Evolutionary conservation across 352 stramenopile species (phyloP), one percentile per base, ranked within the genome.

Genomic region (Phytophthora parvispora): DNA sequence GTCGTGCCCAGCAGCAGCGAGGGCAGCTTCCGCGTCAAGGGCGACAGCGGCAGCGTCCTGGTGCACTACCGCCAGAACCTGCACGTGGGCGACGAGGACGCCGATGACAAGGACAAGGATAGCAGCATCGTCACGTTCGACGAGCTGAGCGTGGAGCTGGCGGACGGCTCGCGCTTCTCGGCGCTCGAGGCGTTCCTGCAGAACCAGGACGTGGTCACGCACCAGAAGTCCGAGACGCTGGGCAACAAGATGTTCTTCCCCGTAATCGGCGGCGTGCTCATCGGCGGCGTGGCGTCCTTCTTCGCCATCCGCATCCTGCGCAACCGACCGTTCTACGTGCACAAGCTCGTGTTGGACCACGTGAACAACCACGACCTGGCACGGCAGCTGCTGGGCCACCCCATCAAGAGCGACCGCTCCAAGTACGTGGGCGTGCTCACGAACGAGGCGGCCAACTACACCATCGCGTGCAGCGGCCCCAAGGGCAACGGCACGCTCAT

Each of bases 271-370:
- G 86, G 86, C 52, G 81, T 92, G 3, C 31, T 94, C 8, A 81
- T 94, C 48, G 86, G 86, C 18, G 84, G 86, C 25, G 60, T 94
- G 16, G 75, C 80, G 22, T 89, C 84, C 29, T 94, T 92, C 71
- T 83, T 92, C 34, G 65, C 87, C 24, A 91, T 94, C 57, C 86
- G 86, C 24, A 91, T 94, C 56, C 61, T 94, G 38, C 86, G 83
- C 60, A 92, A 92, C 64, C 82, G 84, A 49, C 81, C 86, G 53
- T 90, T 87, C 60, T 94, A 94, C 79, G 84, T 92, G 67, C 86
- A 92, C 78, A 94, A 92, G 47, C 60, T 94, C 29, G 86, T 89
- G 50, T 64, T 94, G 24, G 86, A 92, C 60, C 84, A 88, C 40
- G 81, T 91, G 16, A 94, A 94, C 67, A 91, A 92, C 65, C 84